Conservation (phyloP, 169 alveolate genomes). For the Eimeria brunetti region DNA sequence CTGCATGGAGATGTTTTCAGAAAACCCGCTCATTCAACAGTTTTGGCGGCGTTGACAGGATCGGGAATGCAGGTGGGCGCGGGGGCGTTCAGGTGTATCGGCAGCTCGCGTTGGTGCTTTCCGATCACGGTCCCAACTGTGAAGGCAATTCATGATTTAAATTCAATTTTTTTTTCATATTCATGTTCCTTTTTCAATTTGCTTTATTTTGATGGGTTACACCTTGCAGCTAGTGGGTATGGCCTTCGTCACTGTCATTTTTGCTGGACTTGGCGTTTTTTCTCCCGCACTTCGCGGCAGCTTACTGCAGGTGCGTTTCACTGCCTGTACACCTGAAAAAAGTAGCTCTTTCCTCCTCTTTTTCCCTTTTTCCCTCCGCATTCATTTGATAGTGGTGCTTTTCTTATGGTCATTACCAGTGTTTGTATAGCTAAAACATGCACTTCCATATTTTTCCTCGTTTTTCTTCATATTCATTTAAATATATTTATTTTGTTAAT, state of each 20-base stretch:
- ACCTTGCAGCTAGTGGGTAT: slow-evolving; percentile 86
- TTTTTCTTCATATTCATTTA: too few species aligned
- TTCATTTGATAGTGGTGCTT: not conserved
- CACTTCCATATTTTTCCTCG: too few species aligned
- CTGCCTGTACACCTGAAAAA: not conserved
- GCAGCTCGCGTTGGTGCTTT: too few species aligned
- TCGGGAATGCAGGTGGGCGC: slow-evolving; percentile 88
- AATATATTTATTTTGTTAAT: not conserved
- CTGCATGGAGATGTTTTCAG: slow-evolving; percentile 95
- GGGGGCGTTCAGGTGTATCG: not conserved
- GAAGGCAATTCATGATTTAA: too few species aligned
- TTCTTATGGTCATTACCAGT: too few species aligned
- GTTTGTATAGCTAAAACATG: too few species aligned
- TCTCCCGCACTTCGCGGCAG: slow-evolving; percentile 89
- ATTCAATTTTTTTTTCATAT: not conserved
- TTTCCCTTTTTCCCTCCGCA: not conserved
- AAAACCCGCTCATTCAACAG: slow-evolving; percentile 88
- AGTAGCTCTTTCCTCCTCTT: not conserved
- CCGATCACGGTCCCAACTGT: too few species aligned
- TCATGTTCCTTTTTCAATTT: not conserved
- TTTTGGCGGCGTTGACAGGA: slow-evolving; percentile 91
- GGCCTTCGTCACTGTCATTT: slow-evolving; percentile 87
- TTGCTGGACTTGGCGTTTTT: slow-evolving; percentile 88
- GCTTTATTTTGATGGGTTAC: not conserved
- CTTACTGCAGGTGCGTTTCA: slow-evolving; percentile 79